These are phyloP conservation scores for Thozetella sp. DNA, from an alignment of 495 filamentous ascomycete genomes.

Conservation along the genomic window DNA sequence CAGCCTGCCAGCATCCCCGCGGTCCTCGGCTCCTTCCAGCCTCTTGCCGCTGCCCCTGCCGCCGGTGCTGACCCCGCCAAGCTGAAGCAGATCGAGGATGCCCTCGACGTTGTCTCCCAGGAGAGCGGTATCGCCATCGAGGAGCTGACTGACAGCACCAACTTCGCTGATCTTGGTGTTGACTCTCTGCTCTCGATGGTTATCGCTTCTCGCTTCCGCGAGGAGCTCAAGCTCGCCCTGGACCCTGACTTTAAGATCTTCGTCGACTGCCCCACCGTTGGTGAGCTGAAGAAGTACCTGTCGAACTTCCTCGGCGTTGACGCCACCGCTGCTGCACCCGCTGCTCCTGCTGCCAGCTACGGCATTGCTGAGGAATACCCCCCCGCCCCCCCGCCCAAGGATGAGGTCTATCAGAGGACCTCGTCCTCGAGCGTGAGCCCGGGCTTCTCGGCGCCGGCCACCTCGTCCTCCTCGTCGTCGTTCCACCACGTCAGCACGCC, in stretches of 20 bases:
- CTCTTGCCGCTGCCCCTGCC: background rate
- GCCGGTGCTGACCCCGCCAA: background rate
- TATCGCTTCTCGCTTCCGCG: slow-evolving; percentile 32
- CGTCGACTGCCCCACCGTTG: slow-evolving; percentile 52
- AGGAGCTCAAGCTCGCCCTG: slow-evolving; percentile 37
- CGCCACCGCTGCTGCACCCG: background rate
- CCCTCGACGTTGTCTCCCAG: slow-evolving; percentile 39
- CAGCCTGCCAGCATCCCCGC: too few relatives aligned
- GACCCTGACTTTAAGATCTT: slow-evolving; percentile 56
- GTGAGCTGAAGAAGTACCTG: slow-evolving; percentile 29
- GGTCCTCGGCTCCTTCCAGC: background rate
- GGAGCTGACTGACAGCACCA: slow-evolving; percentile 32
- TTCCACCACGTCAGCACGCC: too few relatives aligned
- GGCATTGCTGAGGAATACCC: too few relatives aligned
- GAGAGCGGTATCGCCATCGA: slow-evolving; percentile 40
- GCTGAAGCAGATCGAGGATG: background rate
- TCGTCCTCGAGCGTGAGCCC: too few relatives aligned
- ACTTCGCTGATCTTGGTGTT: slow-evolving; percentile 35
- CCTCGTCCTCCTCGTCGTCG: too few relatives aligned
- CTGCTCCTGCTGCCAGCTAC: background rate
- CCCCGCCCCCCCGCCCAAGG: too few relatives aligned
- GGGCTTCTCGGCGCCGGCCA: too few relatives aligned
- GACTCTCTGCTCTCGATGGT: slow-evolving; percentile 39
- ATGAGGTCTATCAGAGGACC: too few relatives aligned
- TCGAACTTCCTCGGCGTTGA: slow-evolving; percentile 15